phyloP scores from a whole-genome alignment of 73 alveolate genomes.

The Uronychia binucleata region DNA sequence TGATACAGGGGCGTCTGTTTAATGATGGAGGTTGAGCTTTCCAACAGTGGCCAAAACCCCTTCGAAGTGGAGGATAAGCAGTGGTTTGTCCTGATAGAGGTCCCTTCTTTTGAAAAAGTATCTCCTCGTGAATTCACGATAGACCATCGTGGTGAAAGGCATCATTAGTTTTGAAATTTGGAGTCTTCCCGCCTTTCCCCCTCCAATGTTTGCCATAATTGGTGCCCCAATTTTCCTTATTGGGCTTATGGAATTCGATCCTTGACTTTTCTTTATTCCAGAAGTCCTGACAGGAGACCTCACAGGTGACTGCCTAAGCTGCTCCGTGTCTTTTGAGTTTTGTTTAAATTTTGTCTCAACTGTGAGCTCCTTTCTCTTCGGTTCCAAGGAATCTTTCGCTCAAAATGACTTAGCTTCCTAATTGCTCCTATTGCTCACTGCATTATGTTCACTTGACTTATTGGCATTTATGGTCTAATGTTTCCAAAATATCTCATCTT shows the following conservation, averaged over 20 bases:
- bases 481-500: too few relatives aligned
- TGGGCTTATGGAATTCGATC: neutral
- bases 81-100: neutral
- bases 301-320: neutral
- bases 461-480: too few relatives aligned
- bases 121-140: neutral
- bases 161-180: neutral
- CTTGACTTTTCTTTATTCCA: neutral
- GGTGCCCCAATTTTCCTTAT: neutral
- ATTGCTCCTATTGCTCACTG: too few relatives aligned
- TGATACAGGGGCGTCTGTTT: neutral
- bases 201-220: neutral
- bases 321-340: neutral
- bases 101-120: neutral
- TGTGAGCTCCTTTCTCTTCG: too few relatives aligned
- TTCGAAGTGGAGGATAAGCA: neutral
- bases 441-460: too few relatives aligned
- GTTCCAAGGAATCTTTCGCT: too few relatives aligned
- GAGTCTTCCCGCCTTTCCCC: neutral
- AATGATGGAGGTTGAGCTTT: neutral
- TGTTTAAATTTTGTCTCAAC: neutral
- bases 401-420: too few relatives aligned
- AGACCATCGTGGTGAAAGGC: neutral
- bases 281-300: neutral
- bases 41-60: neutral